Evolutionary conservation across 441 rosid species (phyloP), one percentile per base, ranked within the genome.

Genomic region (Populus hybrid): DNA sequence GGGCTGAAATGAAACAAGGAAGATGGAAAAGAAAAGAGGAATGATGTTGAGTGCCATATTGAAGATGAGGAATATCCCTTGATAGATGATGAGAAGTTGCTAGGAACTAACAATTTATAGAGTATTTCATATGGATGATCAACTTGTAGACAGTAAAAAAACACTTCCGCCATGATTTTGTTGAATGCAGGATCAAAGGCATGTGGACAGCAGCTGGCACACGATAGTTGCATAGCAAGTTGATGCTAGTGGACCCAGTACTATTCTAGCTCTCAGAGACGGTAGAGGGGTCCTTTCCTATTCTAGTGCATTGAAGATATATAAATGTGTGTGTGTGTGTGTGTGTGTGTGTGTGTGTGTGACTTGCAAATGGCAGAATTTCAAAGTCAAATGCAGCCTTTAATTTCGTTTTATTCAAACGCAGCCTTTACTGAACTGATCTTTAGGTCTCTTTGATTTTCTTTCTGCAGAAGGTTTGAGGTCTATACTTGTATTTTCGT

Each of bases 41-140:
- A 23, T 33, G 29, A 23, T 72, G 69, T 68, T 80, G 65, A 67
- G 9, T 38, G 78, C 77, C 84, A 81, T 83, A 70, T 83, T 59
- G 70, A n/a, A n/a, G 77, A 59, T 3, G 14, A n/a, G 53, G 3
- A 31, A 7, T 6, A 69, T 23, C 53, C 31, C 42, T 20, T 10
- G 14, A 23, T 14, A 12, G 14, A 0, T 33, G n/a, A 20, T n/a
- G 9, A 2, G 20, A 59, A 6, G 21, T 20, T 29, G 6, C 24
- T 28, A 29, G 23, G 2, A 35, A 8, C 21, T 69, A 10, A 9
- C 10, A 35, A 69, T 69, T 9, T 69, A 38, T 1, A 35, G n/a
- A 35, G 42, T 40, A 23, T 50, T 20, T 50, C 26, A 2, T 9
- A 8, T 1, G 36, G 36, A 20, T 29, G 0, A 1, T 16, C 56